Base-by-base conservation (phyloP, 208 protist genomes). In the Strigomonas galati region DNA sequence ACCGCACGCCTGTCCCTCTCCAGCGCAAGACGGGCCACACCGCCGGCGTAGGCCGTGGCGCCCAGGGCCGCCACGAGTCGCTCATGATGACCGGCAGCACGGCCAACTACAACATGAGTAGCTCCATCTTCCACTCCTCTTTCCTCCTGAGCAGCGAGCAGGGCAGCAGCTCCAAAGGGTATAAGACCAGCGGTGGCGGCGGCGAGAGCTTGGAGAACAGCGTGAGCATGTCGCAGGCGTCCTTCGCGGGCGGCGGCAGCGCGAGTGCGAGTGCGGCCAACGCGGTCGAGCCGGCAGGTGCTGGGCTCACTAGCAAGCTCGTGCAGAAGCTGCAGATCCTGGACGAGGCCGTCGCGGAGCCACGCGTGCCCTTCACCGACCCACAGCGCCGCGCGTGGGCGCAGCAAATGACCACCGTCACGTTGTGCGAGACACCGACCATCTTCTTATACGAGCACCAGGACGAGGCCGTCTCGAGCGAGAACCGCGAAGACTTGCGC, bases 391-490 rank as follows among this genome's bases (percentile, higher is more conserved):
- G 70, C 21, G 65, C 53, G 59, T 95, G 88, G 87, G 32, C 80
- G 43, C 65, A 80, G 19, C 69, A 56, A 19, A 77, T 84, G 55
- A 93, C 80, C 28, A 87, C 78, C 46, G 62, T 97, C 55, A 74
- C 77, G 26, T 74, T 97, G 14, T 65, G 62, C 15, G 89, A 97
- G 71, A 97, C 92, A 10, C 88, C 88, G 4, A 94, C 88, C 30
- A 81, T 94, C 23, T 91, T 94, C 61, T 67, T 97, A 0, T 97
- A 91, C 71, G 74, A 37, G 14, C 86, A 93, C 55, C 87, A 91
- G 60, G 92, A 97, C 74, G 92, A 95, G 67, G 71, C 78, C 24
- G 86, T 96, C 40, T 80, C 80, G 32, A 85, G 82, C 61, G 86
- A 91, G 54, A 44, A 83, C 43, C 56, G 28, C 15, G 72, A 87